Conservation (phyloP, 2,329 filamentous ascomycete species). For the Zymoseptoria pseudotritici region DNA sequence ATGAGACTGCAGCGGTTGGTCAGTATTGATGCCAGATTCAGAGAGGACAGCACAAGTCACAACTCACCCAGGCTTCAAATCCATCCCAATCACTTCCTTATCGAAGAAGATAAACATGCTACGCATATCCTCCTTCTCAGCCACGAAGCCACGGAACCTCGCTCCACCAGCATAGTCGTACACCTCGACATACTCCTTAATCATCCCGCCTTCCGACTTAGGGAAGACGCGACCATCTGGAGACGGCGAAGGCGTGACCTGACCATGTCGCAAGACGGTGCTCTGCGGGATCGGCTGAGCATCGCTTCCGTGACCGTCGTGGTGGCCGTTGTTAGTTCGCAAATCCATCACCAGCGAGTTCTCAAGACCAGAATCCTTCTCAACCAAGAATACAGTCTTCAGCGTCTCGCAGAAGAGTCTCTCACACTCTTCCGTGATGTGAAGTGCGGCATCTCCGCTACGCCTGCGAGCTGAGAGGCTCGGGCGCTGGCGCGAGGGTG, state of each 20-base stretch:
- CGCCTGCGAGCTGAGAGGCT: constrained; percentile 24
- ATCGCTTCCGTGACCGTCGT: constrained; percentile 1
- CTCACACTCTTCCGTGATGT: constrained; percentile 99
- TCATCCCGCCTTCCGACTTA: constrained; percentile 19
- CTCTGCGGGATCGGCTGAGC: constrained; percentile 15
- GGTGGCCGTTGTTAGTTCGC: constrained; percentile 32
- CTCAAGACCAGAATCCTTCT: constrained; percentile 69
- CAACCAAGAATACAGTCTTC: constrained; percentile 90
- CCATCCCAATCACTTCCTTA: constrained; percentile 60
- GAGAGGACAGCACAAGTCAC: constrained; percentile 2
- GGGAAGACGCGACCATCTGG: constrained; percentile 24
- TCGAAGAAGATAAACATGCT: constrained; percentile 87
- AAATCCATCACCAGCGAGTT: constrained; percentile 83
- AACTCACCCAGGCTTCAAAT: constrained; percentile 80
- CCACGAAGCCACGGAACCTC: constrained; percentile 79
- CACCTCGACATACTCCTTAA: constrained; percentile 64
- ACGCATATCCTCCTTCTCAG: constrained; percentile 61
- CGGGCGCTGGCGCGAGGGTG: constrained; percentile 15
- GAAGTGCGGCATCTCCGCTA: constrained; percentile 85
- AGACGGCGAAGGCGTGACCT: constrained; percentile 32
- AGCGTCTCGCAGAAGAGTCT: constrained; percentile 98
- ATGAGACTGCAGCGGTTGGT: constrained; percentile 56
- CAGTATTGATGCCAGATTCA: constrained; percentile 6
- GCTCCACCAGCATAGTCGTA: constrained; percentile 84
- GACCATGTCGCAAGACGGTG: constrained; percentile 21